Conservation (phyloP, 805 yeast genomes). For the Candida anglica region DNA sequence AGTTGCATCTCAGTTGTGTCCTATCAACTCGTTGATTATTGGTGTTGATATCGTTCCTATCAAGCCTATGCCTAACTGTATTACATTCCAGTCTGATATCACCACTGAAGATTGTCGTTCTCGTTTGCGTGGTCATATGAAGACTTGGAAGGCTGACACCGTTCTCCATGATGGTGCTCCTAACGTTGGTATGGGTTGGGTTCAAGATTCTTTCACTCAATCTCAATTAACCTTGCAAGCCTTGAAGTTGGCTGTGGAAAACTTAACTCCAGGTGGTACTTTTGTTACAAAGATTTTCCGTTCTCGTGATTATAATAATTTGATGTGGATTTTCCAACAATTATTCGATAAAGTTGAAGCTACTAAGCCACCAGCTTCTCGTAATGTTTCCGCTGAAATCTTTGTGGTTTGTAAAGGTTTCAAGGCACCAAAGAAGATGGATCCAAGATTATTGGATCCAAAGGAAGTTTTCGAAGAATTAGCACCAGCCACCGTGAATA, state of each 20-base stretch:
- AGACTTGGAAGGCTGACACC: conserved; percentile 98
- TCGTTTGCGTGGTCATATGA: conserved; percentile 89
- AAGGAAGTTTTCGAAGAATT: conserved; percentile 93
- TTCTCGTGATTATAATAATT: conserved; percentile 96
- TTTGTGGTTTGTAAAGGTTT: conserved; percentile 95
- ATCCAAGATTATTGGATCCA: conserved; percentile 88
- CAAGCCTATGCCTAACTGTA: conserved; percentile 91
- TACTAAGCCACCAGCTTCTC: conserved; percentile 97
- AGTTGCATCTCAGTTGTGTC: conserved; percentile 92
- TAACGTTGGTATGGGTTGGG: conserved; percentile 99
- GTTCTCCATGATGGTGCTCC: conserved; percentile 99
- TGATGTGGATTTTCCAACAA: conserved; percentile 97
- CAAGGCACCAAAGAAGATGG: conserved; percentile 93
- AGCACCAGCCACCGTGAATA: conserved; percentile 58
- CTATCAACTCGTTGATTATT: conserved; percentile 86
- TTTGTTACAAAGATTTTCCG: conserved; percentile 96
- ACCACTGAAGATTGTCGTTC: conserved; percentile 98
- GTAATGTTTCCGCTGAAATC: conserved; percentile 98
- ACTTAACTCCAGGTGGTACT: conserved; percentile 86
- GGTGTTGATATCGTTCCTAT: conserved; percentile 99
- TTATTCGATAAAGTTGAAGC: conserved; percentile 96
- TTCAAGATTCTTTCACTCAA: conserved; percentile 98
- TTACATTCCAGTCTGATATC: conserved; percentile 93
- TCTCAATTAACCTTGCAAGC: conserved; percentile 95
- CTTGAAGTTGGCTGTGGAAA: conserved; percentile 88